phyloP scores from a whole-genome alignment of 305 asterid species.

The Fraxinus latifolia region DNA sequence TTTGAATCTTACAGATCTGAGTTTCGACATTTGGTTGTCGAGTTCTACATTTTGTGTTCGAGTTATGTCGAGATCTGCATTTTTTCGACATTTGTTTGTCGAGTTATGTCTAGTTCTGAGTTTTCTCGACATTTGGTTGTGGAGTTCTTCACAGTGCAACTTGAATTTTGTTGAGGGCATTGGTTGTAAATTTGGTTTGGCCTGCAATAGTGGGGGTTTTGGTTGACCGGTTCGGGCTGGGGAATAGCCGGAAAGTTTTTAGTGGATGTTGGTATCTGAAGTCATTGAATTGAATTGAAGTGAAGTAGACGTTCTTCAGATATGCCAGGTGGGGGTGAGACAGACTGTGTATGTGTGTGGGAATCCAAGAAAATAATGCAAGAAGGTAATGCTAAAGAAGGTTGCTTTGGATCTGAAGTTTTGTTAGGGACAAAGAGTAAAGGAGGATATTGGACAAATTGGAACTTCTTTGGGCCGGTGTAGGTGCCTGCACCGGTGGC shows the following conservation, averaged over 20 bases:
- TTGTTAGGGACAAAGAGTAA: constrained; percentile 9
- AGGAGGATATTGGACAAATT: not conserved
- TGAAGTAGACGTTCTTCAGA: not conserved
- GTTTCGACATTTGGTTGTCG: not conserved
- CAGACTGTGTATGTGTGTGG: constrained; percentile 6
- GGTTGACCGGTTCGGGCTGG: constrained; percentile 20
- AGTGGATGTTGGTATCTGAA: constrained; percentile 26
- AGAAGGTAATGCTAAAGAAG: not conserved
- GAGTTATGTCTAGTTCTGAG: not conserved
- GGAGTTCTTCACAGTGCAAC: not conserved
- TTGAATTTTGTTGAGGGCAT: not conserved
- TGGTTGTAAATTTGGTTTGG: not conserved
- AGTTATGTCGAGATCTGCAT: not conserved
- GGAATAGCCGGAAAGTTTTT: constrained; percentile 30
- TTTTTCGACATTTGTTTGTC: not conserved
- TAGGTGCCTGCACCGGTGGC: not conserved
- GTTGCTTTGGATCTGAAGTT: constrained; percentile 28
- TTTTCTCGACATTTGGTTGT: not conserved
- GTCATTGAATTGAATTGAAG: constrained; percentile 43
- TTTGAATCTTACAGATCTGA: not conserved
- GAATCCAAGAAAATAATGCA: constrained; percentile 29
- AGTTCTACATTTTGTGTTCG: not conserved
- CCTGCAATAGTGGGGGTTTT: constrained; percentile 6
- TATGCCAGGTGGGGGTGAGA: not conserved
- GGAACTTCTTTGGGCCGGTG: not conserved